phyloP scores from a whole-genome alignment of 192 early-diverging fungal species.

The Spizellomyces sp. region DNA sequence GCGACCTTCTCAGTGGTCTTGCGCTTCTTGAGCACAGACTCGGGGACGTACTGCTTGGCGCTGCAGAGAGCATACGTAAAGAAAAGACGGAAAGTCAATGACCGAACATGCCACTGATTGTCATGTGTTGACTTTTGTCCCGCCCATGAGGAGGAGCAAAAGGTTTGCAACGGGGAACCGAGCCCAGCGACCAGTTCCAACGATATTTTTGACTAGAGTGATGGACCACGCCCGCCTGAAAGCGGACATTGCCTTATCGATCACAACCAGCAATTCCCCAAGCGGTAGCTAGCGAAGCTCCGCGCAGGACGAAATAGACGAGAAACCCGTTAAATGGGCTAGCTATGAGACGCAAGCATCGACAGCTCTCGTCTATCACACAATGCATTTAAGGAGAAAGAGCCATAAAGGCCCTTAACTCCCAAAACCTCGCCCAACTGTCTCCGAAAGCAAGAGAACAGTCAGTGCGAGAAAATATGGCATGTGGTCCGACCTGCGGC shows the following conservation, averaged over 20 bases:
- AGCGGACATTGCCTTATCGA: background rate
- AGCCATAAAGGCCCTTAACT: background rate
- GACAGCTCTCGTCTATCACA: background rate
- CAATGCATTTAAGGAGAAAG: constrained; percentile 18
- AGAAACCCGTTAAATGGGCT: background rate
- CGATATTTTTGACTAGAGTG: constrained; percentile 19
- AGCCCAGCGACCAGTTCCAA: constrained; percentile 20
- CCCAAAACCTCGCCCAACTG: background rate
- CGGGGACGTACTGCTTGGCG: constrained; percentile 53
- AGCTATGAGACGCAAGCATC: background rate
- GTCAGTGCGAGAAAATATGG: constrained; percentile 3
- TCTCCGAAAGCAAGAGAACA: background rate
- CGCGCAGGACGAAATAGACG: background rate
- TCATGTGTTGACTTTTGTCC: background rate
- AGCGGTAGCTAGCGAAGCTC: background rate
- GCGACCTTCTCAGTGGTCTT: constrained; percentile 63
- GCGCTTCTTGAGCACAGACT: constrained; percentile 69
- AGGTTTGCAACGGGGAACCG: background rate
- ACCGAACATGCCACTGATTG: constrained; percentile 5
- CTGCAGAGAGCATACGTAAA: background rate
- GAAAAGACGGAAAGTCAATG: background rate
- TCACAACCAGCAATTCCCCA: background rate
- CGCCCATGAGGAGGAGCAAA: background rate
- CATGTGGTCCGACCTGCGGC: constrained; percentile 15
- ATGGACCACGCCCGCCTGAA: background rate